phyloP scores from a whole-genome alignment of 176 grass and related monocot species.

The Saccharum spontaneum region DNA sequence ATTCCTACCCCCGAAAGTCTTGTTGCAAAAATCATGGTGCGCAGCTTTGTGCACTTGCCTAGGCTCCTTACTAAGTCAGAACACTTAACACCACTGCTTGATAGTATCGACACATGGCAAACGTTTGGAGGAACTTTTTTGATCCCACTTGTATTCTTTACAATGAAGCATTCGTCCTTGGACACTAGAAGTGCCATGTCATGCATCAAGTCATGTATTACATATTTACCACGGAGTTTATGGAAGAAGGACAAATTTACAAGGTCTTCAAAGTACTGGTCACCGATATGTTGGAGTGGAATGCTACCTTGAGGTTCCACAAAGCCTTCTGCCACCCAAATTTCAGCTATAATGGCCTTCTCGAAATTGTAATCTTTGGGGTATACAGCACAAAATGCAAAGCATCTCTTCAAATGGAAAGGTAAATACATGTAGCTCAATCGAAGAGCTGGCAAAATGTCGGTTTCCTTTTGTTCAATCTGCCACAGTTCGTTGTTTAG shows the following conservation, averaged over 20 bases:
- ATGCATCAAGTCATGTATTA: conserved; percentile 51
- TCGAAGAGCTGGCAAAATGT: conserved; percentile 41
- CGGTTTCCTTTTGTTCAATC: conserved; percentile 13
- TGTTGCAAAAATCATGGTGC: background rate
- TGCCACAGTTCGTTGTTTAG: conserved; percentile 36
- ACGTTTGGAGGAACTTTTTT: background rate
- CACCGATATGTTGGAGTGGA: background rate
- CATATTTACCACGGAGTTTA: background rate
- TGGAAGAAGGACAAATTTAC: conserved; percentile 6
- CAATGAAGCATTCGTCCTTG: background rate
- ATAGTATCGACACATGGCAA: background rate
- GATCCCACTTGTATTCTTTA: background rate
- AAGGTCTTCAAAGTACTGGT: background rate
- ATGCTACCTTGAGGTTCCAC: conserved; percentile 20
- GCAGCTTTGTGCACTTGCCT: background rate
- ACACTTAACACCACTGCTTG: background rate
- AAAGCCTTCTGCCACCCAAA: conserved; percentile 4
- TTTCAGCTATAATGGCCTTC: background rate
- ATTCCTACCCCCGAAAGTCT: fast-evolving
- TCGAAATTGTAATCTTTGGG: conserved; percentile 32
- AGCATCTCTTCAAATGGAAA: conserved; percentile 37
- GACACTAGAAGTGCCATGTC: conserved; percentile 38
- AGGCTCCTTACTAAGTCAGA: background rate
- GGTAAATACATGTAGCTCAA: conserved; percentile 63
- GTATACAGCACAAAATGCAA: conserved; percentile 47